A percentile compares a stretch with the other conserved stretches of the same genome.
phyloP scores from a whole-genome alignment of 2,329 filamentous ascomycete genomes.

The Penicillium polonicum region DNA sequence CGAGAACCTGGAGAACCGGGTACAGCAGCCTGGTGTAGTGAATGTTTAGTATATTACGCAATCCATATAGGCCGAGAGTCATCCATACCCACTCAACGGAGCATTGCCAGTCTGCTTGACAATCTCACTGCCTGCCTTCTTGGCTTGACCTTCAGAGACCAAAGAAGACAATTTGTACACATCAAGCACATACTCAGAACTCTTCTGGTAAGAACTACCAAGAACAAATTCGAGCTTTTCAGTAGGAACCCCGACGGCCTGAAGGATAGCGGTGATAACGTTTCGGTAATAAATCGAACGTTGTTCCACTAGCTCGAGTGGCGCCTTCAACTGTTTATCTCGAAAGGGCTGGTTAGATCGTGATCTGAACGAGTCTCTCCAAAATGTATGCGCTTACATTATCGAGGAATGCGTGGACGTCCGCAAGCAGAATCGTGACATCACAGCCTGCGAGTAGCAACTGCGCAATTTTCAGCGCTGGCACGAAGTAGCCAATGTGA shows the following conservation, averaged over 20 bases:
- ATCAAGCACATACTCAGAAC: conserved; percentile 77
- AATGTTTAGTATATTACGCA: conserved; percentile 39
- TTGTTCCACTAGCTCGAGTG: conserved; percentile 79
- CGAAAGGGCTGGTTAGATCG: not conserved
- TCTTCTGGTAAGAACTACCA: conserved; percentile 74
- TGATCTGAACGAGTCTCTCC: too few species aligned
- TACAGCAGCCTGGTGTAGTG: conserved; percentile 36
- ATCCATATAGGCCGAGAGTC: not conserved
- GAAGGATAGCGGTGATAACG: conserved; percentile 71
- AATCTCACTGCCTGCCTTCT: conserved; percentile 87
- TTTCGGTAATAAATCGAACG: conserved; percentile 81
- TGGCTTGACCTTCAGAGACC: conserved; percentile 68
- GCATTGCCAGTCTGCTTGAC: conserved; percentile 87
- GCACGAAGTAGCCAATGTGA: conserved; percentile 48
- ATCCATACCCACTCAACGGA: not conserved
- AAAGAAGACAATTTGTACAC: conserved; percentile 69
- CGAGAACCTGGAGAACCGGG: conserved; percentile 83
- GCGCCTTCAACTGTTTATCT: conserved; percentile 61
- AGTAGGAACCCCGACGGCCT: conserved; percentile 74
- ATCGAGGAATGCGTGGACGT: conserved; percentile 60
- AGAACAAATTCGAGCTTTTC: conserved; percentile 79
- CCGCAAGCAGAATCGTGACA: conserved; percentile 69
- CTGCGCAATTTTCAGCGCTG: conserved; percentile 85
- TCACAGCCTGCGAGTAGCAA: conserved; percentile 81
- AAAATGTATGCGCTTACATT: conserved; percentile 12